Evolutionary conservation across 2,329 filamentous ascomycete species (phyloP).

Genomic region (Colletotrichum lentis): DNA sequence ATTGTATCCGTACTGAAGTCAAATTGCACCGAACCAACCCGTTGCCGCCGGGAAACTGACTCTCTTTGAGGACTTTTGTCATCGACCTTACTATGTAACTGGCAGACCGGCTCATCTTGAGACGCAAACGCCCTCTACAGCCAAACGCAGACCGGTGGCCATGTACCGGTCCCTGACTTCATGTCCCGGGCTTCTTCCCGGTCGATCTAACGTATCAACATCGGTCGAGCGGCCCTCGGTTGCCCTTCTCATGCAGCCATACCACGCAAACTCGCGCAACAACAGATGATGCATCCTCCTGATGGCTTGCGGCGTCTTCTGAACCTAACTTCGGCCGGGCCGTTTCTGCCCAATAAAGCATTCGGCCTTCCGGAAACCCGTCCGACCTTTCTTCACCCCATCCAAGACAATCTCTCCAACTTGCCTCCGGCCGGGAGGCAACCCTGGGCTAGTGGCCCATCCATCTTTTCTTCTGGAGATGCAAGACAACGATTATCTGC

Average conservation of each 20-base stretch:
- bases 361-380: constrained; percentile 17
- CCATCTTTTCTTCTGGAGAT: constrained; percentile 16
- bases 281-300: constrained; percentile 21
- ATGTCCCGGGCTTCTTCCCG: constrained; percentile 19
- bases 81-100: constrained; percentile 18
- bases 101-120: constrained; percentile 14
- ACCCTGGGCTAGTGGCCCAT: constrained; percentile 15
- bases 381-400: constrained; percentile 12
- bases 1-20: not conserved
- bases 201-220: constrained; percentile 23
- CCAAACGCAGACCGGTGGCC: not conserved
- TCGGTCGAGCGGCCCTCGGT: constrained; percentile 17
- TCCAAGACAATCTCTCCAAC: constrained; percentile 22
- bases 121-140: constrained; percentile 18
- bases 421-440: not conserved
- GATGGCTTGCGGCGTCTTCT: constrained; percentile 13
- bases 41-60: constrained; percentile 20
- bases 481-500: constrained; percentile 26
- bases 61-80: constrained; percentile 22
- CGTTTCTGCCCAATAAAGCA: constrained; percentile 7
- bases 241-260: constrained; percentile 22
- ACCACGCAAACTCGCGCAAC: constrained; percentile 21
- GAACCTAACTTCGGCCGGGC: constrained; percentile 27
- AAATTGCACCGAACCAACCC: constrained; percentile 24
- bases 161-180: not conserved